phyloP scores from a whole-genome alignment of 371 early-diverging fungal genomes.

The Nematocida parisii region DNA sequence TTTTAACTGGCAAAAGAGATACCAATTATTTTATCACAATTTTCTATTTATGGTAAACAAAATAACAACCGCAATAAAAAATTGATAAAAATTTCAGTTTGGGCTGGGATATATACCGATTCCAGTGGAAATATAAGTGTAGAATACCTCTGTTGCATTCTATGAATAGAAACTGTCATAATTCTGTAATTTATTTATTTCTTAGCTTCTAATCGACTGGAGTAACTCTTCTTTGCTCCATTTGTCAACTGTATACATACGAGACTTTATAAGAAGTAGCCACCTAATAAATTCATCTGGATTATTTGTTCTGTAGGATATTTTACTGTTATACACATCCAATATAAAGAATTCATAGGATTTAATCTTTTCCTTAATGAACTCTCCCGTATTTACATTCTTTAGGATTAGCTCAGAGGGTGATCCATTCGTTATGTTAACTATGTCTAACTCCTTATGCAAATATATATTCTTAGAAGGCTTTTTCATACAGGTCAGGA shows the following conservation, averaged over 20 bases:
- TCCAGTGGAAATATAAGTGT: no score
- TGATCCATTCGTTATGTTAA: constrained; percentile 16
- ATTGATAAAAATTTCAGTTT: no score
- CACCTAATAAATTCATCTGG: constrained; percentile 48
- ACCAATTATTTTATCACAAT: no score
- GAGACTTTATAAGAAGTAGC: constrained; percentile 29
- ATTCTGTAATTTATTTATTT: not conserved
- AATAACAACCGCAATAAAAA: no score
- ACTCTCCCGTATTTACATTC: constrained; percentile 41
- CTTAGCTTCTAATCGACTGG: constrained; percentile 23
- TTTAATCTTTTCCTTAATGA: constrained; percentile 26
- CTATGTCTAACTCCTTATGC: constrained; percentile 44
- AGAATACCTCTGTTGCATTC: no score
- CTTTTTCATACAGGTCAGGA: constrained; percentile 19
- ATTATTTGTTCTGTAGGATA: constrained; percentile 8
- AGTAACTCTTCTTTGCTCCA: constrained; percentile 46
- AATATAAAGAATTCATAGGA: constrained; percentile 3
- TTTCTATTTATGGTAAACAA: no score
- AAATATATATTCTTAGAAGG: constrained; percentile 13
- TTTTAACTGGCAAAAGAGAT: no score
- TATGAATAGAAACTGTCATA: no score
- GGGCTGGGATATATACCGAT: no score
- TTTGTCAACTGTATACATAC: constrained; percentile 50
- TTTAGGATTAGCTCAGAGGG: constrained; percentile 22
- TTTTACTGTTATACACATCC: constrained; percentile 13